These are phyloP conservation scores for Diaporthe ilicicola DNA, from an alignment of 2,329 filamentous ascomycete species.

Conservation along the genomic window DNA sequence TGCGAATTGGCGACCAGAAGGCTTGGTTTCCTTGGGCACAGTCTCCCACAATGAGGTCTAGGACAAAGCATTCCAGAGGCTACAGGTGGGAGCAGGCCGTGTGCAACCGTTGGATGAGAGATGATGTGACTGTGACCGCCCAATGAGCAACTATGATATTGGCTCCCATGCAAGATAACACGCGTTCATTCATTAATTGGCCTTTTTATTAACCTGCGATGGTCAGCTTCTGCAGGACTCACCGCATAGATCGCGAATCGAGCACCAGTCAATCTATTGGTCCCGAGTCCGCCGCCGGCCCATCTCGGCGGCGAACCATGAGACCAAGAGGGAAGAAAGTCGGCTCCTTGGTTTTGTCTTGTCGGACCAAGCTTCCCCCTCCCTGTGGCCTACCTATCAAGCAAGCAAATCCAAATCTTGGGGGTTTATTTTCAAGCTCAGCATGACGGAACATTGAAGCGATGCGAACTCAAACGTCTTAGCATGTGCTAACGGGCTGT, in stretches of 20 bases:
- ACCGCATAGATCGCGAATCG: neutral
- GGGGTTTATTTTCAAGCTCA: neutral
- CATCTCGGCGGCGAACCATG: slow-evolving; percentile 8
- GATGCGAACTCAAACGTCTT: slow-evolving; percentile 3
- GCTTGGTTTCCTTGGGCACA: neutral
- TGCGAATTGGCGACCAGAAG: neutral
- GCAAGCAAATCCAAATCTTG: neutral
- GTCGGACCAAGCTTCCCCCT: slow-evolving; percentile 5
- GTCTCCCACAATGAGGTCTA: neutral
- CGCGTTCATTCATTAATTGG: neutral
- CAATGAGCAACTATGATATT: neutral
- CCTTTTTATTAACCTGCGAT: neutral
- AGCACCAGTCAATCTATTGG: neutral
- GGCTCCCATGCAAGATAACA: neutral
- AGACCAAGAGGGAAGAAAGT: neutral
- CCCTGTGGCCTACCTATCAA: neutral
- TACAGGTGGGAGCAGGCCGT: neutral
- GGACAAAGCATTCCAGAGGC: neutral
- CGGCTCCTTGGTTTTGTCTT: slow-evolving; percentile 6
- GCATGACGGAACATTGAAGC: neutral
- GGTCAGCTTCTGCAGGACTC: neutral
- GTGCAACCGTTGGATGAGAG: neutral
- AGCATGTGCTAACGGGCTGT: neutral
- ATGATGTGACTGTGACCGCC: neutral
- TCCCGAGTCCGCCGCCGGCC: slow-evolving; percentile 1